A percentile compares a stretch with the other conserved stretches of the same genome.
Evolutionary conservation across 371 early-diverging fungal species (phyloP).

Genomic region (Mortierella polycephala): DNA sequence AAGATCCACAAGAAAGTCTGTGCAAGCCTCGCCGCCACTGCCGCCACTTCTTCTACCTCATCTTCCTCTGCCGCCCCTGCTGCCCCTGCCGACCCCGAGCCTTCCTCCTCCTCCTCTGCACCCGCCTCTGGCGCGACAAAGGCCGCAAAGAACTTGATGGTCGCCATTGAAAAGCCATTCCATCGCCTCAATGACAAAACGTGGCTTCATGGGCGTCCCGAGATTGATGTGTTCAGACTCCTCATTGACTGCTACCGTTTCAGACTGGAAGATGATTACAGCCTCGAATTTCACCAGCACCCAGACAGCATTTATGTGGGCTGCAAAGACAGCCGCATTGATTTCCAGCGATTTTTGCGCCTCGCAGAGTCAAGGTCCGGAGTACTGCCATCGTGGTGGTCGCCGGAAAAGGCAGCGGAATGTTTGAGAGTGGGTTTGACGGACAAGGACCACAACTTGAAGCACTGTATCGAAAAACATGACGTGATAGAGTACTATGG

Average conservation of each 20-base stretch:
- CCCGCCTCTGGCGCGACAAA: not conserved
- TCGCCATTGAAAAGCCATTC: constrained; percentile 10
- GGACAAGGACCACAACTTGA: constrained; percentile 1
- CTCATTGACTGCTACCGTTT: constrained; percentile 25
- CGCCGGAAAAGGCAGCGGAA: constrained; percentile 5
- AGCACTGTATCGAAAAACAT: constrained; percentile 1
- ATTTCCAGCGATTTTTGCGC: constrained; percentile 17
- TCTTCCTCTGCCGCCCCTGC: not conserved
- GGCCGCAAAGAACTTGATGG: not conserved
- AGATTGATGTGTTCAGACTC: constrained; percentile 21
- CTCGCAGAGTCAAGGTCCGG: not conserved
- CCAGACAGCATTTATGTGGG: constrained; percentile 7
- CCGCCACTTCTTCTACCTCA: not conserved
- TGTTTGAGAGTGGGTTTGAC: constrained; percentile 5
- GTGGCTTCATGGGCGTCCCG: constrained; percentile 19
- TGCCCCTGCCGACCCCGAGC: not conserved
- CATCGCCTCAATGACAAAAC: constrained; percentile 2
- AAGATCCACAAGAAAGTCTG: constrained; percentile 13
- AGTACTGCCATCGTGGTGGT: constrained; percentile 26
- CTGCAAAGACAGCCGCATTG: not conserved
- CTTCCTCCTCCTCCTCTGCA: not conserved
- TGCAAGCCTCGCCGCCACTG: not conserved
- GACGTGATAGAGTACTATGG: constrained; percentile 11
- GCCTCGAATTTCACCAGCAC: not conserved
- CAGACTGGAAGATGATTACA: constrained; percentile 17